These are phyloP conservation scores for Cryptosporidium parvum DNA, from an alignment of 169 alveolate species.

Conservation along the genomic window DNA sequence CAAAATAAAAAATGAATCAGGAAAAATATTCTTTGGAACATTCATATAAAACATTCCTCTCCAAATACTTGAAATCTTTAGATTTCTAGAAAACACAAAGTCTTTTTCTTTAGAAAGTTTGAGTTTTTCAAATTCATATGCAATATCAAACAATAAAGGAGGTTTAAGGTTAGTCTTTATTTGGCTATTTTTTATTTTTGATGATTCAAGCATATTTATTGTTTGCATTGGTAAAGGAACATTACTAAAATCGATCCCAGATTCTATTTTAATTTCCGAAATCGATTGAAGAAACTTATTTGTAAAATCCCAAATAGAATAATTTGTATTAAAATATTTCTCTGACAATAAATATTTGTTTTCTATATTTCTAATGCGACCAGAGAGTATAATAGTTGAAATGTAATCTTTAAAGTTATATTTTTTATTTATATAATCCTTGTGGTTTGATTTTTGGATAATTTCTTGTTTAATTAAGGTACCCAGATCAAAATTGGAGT, in stretches of 20 bases:
- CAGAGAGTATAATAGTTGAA: background rate
- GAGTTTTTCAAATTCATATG: constrained; percentile 42
- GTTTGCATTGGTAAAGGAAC: background rate
- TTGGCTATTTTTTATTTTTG: background rate
- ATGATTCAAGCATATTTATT: background rate
- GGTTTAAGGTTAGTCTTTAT: constrained; percentile 2
- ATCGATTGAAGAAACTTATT: background rate
- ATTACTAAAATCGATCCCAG: constrained; percentile 17
- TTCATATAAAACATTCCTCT: constrained; percentile 29
- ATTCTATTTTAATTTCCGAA: background rate
- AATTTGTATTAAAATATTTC: constrained; percentile 16
- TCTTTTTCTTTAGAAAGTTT: background rate
- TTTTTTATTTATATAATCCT: background rate
- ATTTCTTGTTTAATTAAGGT: background rate
- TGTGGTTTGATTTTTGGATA: constrained; percentile 14
- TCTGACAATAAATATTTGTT: constrained; percentile 2
- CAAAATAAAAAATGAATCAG: constrained; percentile 1
- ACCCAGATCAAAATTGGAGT: background rate
- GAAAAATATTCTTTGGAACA: background rate
- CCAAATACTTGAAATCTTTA: constrained; percentile 46
- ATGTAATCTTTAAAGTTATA: background rate
- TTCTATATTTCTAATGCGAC: background rate
- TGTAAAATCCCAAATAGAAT: constrained; percentile 52
- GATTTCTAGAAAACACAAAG: background rate
- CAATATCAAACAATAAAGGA: constrained; percentile 43